These are phyloP conservation scores for Saprolegnia diclina DNA, from an alignment of 352 stramenopile species.

Conservation along the genomic window DNA sequence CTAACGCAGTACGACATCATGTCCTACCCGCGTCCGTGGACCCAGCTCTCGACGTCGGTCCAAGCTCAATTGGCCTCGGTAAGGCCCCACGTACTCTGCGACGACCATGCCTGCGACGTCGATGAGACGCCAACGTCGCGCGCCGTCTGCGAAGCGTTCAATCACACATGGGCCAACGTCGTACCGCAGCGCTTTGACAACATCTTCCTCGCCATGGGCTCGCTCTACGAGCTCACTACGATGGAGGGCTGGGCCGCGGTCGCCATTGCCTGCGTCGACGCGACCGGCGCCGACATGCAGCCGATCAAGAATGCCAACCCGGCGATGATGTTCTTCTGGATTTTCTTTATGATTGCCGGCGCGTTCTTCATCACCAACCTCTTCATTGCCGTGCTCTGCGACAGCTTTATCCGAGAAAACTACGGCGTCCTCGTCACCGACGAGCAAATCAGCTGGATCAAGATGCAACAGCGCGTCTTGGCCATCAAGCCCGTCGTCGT, in stretches of 20 bases:
- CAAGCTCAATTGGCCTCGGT: constrained; percentile 36
- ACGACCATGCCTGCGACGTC: constrained; percentile 1
- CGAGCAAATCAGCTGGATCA: constrained; percentile 41
- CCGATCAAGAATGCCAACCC: constrained; percentile 71
- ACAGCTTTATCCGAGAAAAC: constrained; percentile 82
- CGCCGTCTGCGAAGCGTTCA: constrained; percentile 40
- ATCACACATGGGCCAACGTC: constrained; percentile 37
- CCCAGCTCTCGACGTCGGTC: constrained; percentile 35
- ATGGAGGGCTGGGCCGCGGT: constrained; percentile 87
- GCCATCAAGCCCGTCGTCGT: constrained; percentile 5
- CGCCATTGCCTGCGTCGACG: constrained; percentile 84
- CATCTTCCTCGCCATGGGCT: constrained; percentile 51
- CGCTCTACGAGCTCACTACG: constrained; percentile 89
- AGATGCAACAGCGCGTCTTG: constrained; percentile 24
- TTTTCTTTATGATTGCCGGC: constrained; percentile 86
- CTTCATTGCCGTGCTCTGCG: constrained; percentile 92
- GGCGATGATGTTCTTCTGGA: constrained; percentile 79
- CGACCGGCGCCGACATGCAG: constrained; percentile 87
- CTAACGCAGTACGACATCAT: constrained; percentile 42
- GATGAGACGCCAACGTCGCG: constrained; percentile 38
- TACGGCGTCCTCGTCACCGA: constrained; percentile 43
- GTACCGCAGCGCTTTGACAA: constrained; percentile 81
- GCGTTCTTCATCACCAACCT: constrained; percentile 90
- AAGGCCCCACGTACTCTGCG: background rate
- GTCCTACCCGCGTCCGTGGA: constrained; percentile 41